Evolutionary conservation across 176 grass and related monocot species (phyloP).

Genomic region (Bothriochloa decipiens): DNA sequence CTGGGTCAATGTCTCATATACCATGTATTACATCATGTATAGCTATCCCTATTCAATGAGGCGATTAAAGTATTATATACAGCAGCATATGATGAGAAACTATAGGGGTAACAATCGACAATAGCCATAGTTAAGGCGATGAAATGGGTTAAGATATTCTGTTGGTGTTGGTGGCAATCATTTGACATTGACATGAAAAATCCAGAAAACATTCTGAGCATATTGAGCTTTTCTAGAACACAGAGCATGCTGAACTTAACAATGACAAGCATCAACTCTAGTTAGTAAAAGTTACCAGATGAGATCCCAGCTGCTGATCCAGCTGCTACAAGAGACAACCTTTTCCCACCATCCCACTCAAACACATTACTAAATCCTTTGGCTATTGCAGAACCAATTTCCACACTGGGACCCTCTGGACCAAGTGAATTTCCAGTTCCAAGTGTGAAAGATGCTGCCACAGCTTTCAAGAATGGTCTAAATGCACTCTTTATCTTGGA

Average conservation of each 20-base stretch:
- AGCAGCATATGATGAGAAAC: background rate
- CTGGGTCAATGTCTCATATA: constrained; percentile 10
- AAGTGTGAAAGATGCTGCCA: constrained; percentile 84
- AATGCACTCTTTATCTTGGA: constrained; percentile 54
- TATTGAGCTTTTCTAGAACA: background rate
- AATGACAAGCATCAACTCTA: background rate
- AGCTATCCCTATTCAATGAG: background rate
- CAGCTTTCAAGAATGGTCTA: constrained; percentile 74
- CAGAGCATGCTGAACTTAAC: background rate
- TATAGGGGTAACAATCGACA: background rate
- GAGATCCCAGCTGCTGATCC: constrained; percentile 95
- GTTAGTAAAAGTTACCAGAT: constrained; percentile 57
- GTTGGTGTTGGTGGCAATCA: background rate
- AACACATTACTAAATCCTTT: constrained; percentile 84
- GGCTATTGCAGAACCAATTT: constrained; percentile 90
- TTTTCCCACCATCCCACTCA: constrained; percentile 68
- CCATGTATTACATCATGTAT: background rate
- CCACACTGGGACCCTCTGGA: constrained; percentile 91
- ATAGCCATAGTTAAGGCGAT: background rate
- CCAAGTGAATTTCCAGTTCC: constrained; percentile 95
- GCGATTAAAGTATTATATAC: background rate
- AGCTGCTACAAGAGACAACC: constrained; percentile 81
- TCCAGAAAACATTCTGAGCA: background rate
- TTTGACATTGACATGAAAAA: constrained; percentile 25
- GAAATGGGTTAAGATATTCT: background rate